Evolutionary conservation across 805 yeast genomes (phyloP), one percentile per base, ranked within the genome.

Genomic region (Deakozyma indianensis): DNA sequence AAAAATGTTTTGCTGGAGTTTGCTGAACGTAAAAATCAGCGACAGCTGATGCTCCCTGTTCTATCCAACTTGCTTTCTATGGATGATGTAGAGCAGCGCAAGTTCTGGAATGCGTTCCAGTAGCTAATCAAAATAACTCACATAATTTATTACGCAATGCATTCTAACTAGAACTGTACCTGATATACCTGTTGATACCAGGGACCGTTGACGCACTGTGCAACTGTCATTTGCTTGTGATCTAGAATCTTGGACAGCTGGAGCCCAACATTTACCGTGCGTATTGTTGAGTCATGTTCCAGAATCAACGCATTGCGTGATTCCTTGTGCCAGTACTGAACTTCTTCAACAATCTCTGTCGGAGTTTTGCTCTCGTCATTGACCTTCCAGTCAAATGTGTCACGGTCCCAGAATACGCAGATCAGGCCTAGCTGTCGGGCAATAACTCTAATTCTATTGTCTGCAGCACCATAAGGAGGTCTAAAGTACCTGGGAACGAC

Each of bases 391-490:
- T 90, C 97, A 63, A 80, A 79, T 0, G 95, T 77, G 62, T 90
- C 97, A 55, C 73, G 75, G 58, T 86, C 92, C 98, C 97, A 90
- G 27, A 90, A 63, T 22, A 83, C 96, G 3, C 83, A 77, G 55
- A 80, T 86, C 71, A 90, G 73, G 0, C 96, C 95, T 61, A 90
- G 82, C 62, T 80, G 83, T 45, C 88, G 68, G 15, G 85, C 73
- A 45, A 90, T 83, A 1, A 78, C 65, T 47, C 97, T 67, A 1
- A 90, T 82, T 45, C 97, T 67, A 59, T 87, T 80, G 64, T 90
- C 98, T 27, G 85, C 70, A 0, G 95, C 96, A 0, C 97, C 98
- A 58, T 85, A 90, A 1, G 98, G 98, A 0, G 98, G 98, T 53
- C 98, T 73, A 61, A 83, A 90, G 83, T 90, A 90, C 56, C 80